A percentile compares a stretch with the other conserved stretches of the same genome.
These are phyloP conservation scores for Blastomyces emzantsi DNA, from an alignment of 2,329 filamentous ascomycete genomes.

Conservation along the genomic window DNA sequence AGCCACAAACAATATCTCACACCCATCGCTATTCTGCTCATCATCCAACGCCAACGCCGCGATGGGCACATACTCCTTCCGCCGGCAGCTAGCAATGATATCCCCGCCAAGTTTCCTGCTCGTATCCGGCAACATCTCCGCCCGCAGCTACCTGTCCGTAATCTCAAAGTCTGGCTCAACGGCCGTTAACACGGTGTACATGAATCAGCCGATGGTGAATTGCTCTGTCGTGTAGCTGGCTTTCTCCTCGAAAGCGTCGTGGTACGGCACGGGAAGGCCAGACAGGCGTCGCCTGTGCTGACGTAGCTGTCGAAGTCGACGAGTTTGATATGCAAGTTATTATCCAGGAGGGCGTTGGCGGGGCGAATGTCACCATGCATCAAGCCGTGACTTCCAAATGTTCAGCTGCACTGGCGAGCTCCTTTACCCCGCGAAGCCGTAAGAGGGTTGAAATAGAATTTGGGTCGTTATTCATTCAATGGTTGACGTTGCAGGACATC, in stretches of 20 bases:
- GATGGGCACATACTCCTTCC: not conserved
- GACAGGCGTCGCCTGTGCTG: not conserved
- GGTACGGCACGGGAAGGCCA: not conserved
- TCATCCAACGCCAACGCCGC: not conserved
- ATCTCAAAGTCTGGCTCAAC: not conserved
- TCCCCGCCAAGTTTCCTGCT: not conserved
- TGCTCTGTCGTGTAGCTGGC: not conserved
- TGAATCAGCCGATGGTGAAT: constrained; percentile 3
- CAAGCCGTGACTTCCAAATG: not conserved
- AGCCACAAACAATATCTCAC: not conserved
- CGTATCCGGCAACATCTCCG: not conserved
- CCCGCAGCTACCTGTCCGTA: not conserved
- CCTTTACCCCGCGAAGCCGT: not conserved
- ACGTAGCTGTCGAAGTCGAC: not conserved
- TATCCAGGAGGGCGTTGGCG: not conserved
- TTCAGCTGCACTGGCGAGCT: not conserved
- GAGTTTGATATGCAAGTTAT: not conserved
- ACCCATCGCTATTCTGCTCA: not conserved
- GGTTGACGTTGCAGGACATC: not conserved
- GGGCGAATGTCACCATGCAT: constrained; percentile 1
- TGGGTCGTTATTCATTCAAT: not conserved
- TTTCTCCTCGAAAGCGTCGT: not conserved
- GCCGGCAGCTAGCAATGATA: constrained; percentile 3
- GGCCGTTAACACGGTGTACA: not conserved
- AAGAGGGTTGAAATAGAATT: not conserved